These are phyloP conservation scores for Dioscorea alata DNA, from an alignment of 106 monocot species.

Conservation along the genomic window DNA sequence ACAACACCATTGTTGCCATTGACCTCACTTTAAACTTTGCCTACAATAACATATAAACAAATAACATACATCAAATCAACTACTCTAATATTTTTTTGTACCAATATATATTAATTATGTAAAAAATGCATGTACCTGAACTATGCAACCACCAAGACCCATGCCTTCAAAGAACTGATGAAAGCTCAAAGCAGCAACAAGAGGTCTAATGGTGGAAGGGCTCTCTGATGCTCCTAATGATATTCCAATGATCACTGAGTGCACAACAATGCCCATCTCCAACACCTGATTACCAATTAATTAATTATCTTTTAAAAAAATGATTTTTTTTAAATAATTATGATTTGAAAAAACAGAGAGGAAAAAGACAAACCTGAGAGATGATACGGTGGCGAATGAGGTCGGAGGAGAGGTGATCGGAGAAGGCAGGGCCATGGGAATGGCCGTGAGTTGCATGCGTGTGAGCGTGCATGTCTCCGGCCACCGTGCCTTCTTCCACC, in stretches of 20 bases:
- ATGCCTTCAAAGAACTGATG: slow-evolving; percentile 39
- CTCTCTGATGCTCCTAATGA: slow-evolving; percentile 20
- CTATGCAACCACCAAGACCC: slow-evolving; percentile 36
- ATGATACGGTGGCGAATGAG: slow-evolving; percentile 15
- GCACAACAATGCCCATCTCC: slow-evolving; percentile 29
- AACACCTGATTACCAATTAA: slow-evolving; percentile 6
- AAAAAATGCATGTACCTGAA: slow-evolving; percentile 23
- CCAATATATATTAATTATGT: too few relatives aligned
- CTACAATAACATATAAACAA: not conserved
- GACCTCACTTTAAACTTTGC: slow-evolving; percentile 1
- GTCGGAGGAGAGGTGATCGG: not conserved
- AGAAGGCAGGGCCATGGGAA: not conserved
- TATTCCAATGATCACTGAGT: slow-evolving; percentile 33
- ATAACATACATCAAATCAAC: too few relatives aligned
- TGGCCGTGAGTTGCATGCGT: slow-evolving; percentile 17
- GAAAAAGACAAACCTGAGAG: slow-evolving; percentile 7
- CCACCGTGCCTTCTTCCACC: not conserved
- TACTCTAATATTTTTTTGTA: too few relatives aligned
- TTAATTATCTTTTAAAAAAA: not conserved
- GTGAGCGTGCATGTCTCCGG: not conserved
- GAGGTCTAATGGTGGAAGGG: slow-evolving; percentile 26
- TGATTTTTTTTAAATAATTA: too few relatives aligned
- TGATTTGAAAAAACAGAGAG: too few relatives aligned
- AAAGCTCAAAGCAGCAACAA: slow-evolving; percentile 18
- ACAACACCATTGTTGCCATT: slow-evolving; percentile 1